Conservation (phyloP, 2,329 filamentous ascomycete genomes). For the Talaromyces sp. region DNA sequence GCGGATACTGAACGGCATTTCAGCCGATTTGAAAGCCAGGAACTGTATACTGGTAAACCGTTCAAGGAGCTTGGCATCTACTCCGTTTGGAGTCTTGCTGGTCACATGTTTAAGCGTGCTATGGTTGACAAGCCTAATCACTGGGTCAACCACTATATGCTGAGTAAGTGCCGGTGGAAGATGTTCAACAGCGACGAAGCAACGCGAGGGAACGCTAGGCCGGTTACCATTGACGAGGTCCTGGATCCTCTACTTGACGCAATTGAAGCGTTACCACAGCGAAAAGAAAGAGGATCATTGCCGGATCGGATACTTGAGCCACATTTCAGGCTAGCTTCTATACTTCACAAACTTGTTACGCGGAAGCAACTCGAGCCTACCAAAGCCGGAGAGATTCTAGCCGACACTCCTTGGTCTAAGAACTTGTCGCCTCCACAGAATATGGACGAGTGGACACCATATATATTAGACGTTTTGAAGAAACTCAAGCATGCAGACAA, state of each 20-base stretch:
- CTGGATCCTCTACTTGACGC: conserved; percentile 59
- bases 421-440: conserved; percentile 51
- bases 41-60: conserved; percentile 58
- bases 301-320: conserved; percentile 80
- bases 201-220: conserved; percentile 37
- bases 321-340: conserved; percentile 84
- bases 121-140: conserved; percentile 58
- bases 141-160: conserved; percentile 69
- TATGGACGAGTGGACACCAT: conserved; percentile 57
- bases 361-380: conserved; percentile 44
- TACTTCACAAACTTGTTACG: conserved; percentile 71
- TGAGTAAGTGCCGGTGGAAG: conserved; percentile 71
- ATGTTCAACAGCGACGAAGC: conserved; percentile 56
- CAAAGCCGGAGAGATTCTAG: conserved; percentile 52
- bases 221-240: conserved; percentile 48
- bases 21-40: conserved; percentile 53
- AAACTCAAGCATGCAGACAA: conserved; percentile 71
- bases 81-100: conserved; percentile 65
- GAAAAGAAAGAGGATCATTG: conserved; percentile 54
- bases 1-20: conserved; percentile 62
- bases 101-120: conserved; percentile 60
- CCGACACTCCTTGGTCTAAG: conserved; percentile 56
- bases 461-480: conserved; percentile 61
- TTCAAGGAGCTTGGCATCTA: conserved; percentile 60
- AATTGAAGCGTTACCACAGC: conserved; percentile 61